A percentile compares a stretch with the other conserved stretches of the same genome.
Conservation (phyloP, 2,329 filamentous ascomycete species). For the Anisogramma anomala region DNA sequence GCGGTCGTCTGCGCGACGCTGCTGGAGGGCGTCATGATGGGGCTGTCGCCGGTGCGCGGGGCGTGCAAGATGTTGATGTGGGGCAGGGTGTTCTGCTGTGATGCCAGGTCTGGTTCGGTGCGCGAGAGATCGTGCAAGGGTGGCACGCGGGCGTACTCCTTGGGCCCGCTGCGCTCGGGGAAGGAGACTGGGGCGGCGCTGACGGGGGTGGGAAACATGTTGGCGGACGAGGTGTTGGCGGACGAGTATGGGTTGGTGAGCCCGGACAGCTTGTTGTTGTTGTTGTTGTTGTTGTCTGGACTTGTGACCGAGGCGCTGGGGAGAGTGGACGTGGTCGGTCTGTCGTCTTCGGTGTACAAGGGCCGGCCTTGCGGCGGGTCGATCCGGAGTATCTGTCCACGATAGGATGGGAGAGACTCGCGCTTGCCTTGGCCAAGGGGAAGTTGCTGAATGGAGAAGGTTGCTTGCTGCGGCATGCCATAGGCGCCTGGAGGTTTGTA, state of each 20-base stretch:
- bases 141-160: constrained; percentile 48
- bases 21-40: constrained; percentile 28
- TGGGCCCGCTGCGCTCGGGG: constrained; percentile 35
- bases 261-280: constrained; percentile 46
- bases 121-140: constrained; percentile 48
- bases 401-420: constrained; percentile 47
- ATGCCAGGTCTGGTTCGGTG: constrained; percentile 42
- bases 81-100: constrained; percentile 39
- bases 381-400: constrained; percentile 50
- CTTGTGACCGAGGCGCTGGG: constrained; percentile 46
- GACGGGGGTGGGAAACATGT: constrained; percentile 50
- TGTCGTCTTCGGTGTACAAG: constrained; percentile 45
- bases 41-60: constrained; percentile 39
- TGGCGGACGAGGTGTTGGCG: constrained; percentile 35
- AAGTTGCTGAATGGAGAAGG: constrained; percentile 18
- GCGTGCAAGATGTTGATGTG: constrained; percentile 47
- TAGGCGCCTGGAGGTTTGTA: constrained; percentile 52
- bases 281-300: no score
- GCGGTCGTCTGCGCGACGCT: constrained; percentile 42
- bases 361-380: constrained; percentile 50
- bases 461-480: constrained; percentile 41
- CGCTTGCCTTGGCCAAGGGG: constrained; percentile 33
- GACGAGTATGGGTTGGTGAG: constrained; percentile 36
- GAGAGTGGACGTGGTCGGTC: constrained; percentile 47
- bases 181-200: constrained; percentile 39